phyloP scores from a whole-genome alignment of 805 yeast genomes.

The Cyberlindnera lachancei region DNA sequence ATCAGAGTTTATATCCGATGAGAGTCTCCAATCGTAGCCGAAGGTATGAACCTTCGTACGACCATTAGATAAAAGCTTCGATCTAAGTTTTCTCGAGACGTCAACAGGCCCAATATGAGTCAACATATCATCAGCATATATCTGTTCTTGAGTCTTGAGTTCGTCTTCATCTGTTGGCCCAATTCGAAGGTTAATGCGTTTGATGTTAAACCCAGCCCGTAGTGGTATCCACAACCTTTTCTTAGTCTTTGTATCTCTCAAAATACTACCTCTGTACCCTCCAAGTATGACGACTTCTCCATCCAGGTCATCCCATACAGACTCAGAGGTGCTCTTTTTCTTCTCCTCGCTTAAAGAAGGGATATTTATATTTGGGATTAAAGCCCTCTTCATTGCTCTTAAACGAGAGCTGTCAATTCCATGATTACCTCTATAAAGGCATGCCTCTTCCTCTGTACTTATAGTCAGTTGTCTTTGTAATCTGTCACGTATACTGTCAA shows the following conservation, averaged over 20 bases:
- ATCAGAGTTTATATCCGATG: slow-evolving; percentile 47
- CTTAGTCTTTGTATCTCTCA: slow-evolving; percentile 56
- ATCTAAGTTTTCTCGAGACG: slow-evolving; percentile 54
- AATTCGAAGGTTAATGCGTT: slow-evolving; percentile 59
- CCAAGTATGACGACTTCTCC: slow-evolving; percentile 82
- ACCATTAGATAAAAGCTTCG: slow-evolving; percentile 44
- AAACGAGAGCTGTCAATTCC: slow-evolving; percentile 61
- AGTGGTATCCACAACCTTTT: slow-evolving; percentile 82
- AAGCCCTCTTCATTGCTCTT: slow-evolving; percentile 59
- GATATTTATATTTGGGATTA: slow-evolving; percentile 38
- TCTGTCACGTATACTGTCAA: slow-evolving; percentile 21
- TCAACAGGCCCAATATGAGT: slow-evolving; percentile 87
- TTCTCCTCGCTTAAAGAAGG: slow-evolving; percentile 15
- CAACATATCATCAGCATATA: slow-evolving; percentile 71
- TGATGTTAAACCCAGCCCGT: slow-evolving; percentile 73
- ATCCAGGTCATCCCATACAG: slow-evolving; percentile 50
- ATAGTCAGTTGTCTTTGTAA: slow-evolving; percentile 47
- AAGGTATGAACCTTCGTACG: slow-evolving; percentile 59
- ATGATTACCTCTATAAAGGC: slow-evolving; percentile 40
- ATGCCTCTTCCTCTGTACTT: slow-evolving; percentile 56
- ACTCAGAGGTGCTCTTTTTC: slow-evolving; percentile 18
- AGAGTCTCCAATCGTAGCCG: slow-evolving; percentile 93
- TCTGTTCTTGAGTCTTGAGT: slow-evolving; percentile 36
- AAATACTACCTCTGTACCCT: slow-evolving; percentile 80
- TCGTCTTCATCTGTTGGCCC: slow-evolving; percentile 77